A percentile compares a stretch with the other conserved stretches of the same genome.
phyloP scores from a whole-genome alignment of 495 filamentous ascomycete genomes.

The Hypoxylon trugodes region DNA sequence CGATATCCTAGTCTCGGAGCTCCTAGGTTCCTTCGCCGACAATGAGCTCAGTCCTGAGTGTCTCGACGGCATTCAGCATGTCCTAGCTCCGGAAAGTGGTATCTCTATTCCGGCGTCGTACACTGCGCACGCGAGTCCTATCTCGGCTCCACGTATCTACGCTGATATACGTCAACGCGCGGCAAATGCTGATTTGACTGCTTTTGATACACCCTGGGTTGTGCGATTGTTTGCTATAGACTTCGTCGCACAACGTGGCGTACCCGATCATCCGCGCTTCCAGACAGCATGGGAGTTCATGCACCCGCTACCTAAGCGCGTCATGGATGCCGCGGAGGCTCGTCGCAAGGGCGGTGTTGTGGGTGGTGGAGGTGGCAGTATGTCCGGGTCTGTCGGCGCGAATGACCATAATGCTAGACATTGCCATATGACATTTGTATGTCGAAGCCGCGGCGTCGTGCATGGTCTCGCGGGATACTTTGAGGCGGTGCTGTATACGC shows the following conservation, averaged over 20 bases:
- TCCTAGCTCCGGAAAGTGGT: constrained; percentile 75
- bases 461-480: constrained; percentile 96
- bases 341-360: constrained; percentile 64
- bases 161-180: constrained; percentile 74
- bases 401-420: constrained; percentile 91
- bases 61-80: constrained; percentile 86
- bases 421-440: constrained; percentile 76
- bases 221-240: constrained; percentile 91
- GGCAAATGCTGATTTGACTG: constrained; percentile 66
- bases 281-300: constrained; percentile 75
- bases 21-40: constrained; percentile 91
- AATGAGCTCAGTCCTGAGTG: constrained; percentile 93
- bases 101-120: constrained; percentile 95
- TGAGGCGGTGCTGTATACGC: constrained; percentile 84
- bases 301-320: constrained; percentile 60
- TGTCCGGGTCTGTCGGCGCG: constrained; percentile 64
- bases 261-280: constrained; percentile 64
- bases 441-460: constrained; percentile 77
- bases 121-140: constrained; percentile 88
- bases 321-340: constrained; percentile 57
- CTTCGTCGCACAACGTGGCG: constrained; percentile 67
- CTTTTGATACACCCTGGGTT: constrained; percentile 86
- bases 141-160: constrained; percentile 86
- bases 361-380: constrained; percentile 65
- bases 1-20: constrained; percentile 93